Conservation (phyloP, 2,329 filamentous ascomycete genomes). For the Cytospora schulzeri region DNA sequence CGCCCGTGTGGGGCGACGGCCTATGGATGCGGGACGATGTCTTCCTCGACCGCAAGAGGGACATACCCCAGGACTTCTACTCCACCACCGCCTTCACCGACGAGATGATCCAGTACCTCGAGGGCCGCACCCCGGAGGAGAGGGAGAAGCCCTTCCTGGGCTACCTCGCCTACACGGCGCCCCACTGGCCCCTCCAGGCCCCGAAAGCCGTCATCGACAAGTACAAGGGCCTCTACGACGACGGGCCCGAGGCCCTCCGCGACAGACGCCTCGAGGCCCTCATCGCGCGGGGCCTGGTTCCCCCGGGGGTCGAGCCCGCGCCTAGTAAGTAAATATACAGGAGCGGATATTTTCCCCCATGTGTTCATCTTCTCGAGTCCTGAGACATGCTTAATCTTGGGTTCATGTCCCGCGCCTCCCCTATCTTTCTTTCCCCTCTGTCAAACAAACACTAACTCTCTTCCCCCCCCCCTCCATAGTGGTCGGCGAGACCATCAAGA, state of each 20-base stretch:
- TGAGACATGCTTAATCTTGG: too few relatives aligned
- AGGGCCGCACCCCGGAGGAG: slow-evolving; percentile 45
- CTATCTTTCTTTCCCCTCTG: too few relatives aligned
- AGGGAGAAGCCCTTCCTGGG: slow-evolving; percentile 55
- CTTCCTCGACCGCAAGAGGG: slow-evolving; percentile 41
- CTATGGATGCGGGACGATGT: slow-evolving; percentile 43
- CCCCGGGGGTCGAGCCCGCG: slow-evolving; percentile 52
- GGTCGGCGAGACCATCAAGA: slow-evolving; percentile 48
- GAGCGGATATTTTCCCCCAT: too few relatives aligned
- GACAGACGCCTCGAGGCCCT: slow-evolving; percentile 54
- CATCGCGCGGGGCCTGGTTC: slow-evolving; percentile 58
- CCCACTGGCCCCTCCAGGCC: slow-evolving; percentile 65
- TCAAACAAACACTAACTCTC: too few relatives aligned
- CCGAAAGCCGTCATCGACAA: slow-evolving; percentile 55
- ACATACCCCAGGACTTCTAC: slow-evolving; percentile 54
- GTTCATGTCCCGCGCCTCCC: too few relatives aligned
- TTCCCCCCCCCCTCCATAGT: too few relatives aligned
- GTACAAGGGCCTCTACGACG: slow-evolving; percentile 62
- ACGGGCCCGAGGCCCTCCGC: slow-evolving; percentile 60
- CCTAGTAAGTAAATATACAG: too few relatives aligned
- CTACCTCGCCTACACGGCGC: slow-evolving; percentile 63
- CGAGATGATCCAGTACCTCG: slow-evolving; percentile 53
- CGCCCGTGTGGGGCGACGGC: slow-evolving; percentile 40
- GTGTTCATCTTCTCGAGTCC: too few relatives aligned
- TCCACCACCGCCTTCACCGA: slow-evolving; percentile 53